Conservation (phyloP, 2,329 filamentous ascomycete species). For the Dissoconium aciculare region DNA sequence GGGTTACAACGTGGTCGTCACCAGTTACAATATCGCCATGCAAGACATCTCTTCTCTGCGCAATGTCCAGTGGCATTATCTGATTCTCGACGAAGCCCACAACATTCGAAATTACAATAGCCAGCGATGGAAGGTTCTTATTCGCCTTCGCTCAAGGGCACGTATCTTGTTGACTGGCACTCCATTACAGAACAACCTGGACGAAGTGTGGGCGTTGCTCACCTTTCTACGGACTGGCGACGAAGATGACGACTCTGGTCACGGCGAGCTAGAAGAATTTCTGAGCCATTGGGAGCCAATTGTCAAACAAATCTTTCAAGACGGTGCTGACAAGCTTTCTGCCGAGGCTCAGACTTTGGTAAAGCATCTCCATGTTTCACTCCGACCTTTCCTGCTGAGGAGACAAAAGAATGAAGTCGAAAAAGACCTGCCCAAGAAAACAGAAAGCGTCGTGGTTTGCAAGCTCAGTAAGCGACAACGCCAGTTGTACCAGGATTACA, state of each 20-base stretch:
- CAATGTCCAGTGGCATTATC: constrained; percentile 86
- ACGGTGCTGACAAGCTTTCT: constrained; percentile 84
- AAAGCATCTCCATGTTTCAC: constrained; percentile 79
- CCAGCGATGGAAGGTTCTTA: constrained; percentile 85
- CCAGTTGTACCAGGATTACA: constrained; percentile 90
- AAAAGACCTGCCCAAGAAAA: constrained; percentile 97
- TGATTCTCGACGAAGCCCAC: constrained; percentile 95
- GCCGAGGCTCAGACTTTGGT: constrained; percentile 87
- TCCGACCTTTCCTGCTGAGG: constrained; percentile 80
- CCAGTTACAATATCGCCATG: constrained; percentile 89
- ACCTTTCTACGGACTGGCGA: constrained; percentile 93
- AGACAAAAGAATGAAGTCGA: constrained; percentile 92
- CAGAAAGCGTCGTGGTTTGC: constrained; percentile 93
- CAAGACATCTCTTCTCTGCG: constrained; percentile 92
- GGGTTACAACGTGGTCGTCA: constrained; percentile 96
- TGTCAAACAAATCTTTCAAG: constrained; percentile 89
- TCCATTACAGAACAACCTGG: constrained; percentile 89
- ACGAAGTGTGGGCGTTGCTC: constrained; percentile 88
- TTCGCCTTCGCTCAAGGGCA: constrained; percentile 83
- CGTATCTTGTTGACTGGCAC: constrained; percentile 84
- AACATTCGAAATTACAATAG: constrained; percentile 99
- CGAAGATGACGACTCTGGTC: constrained; percentile 51
- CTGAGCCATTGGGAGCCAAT: constrained; percentile 92
- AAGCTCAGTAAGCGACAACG: constrained; percentile 88
- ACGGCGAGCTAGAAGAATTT: constrained; percentile 90